Base-by-base conservation (phyloP, 129 eudicot genomes). In the Flaveria trinervia region DNA sequence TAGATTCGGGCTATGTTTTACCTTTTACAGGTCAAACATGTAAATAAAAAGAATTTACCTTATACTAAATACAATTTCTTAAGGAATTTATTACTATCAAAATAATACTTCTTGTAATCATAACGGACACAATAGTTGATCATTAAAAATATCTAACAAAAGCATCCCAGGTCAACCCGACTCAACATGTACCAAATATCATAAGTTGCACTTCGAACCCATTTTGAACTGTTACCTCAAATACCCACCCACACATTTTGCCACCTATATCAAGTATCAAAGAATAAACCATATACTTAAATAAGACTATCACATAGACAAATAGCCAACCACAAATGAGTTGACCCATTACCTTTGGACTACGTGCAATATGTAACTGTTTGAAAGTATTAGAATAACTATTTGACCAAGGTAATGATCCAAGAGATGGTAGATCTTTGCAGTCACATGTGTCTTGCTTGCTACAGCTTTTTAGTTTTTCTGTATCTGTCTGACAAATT, bases 351-450 rank as follows among this genome's bases (percentile, higher is more conserved):
- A 93, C 98, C 97, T 94, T 84, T 36, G 98, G 98, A 80, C 82
- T 81, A 52, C 88, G 83, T 20, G 93, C 88, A 62, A 94, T 68
- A 77, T 80, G 83, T 54, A 89, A 79, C 75, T 94, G 97, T 81
- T 94, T 91, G 77, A 79, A 84, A 64, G 93, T 85, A 77, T 66
- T 87, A 13, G 93, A 94, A 80, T 80, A 86, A 81, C 81, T 84
- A 79, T 89, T 91, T 70, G 96, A 94, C 98, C 98, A 91, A 12
- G 93, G 93, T 46, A 94, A 73, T 80, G 85, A 78, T 70, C 77
- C 72, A 60, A 91, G 89, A 56, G 83, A 84, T 30, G 93, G 65
- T 43, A 89, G 74, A 33, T 86, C 68, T 82, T 72, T 89, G 93
- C 98, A 94, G 56, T 83, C 90, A 74, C 98, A 94, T 77, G 84